Conservation (phyloP, 257 asterid genomes). For the Fraxinus quadrangulata region DNA sequence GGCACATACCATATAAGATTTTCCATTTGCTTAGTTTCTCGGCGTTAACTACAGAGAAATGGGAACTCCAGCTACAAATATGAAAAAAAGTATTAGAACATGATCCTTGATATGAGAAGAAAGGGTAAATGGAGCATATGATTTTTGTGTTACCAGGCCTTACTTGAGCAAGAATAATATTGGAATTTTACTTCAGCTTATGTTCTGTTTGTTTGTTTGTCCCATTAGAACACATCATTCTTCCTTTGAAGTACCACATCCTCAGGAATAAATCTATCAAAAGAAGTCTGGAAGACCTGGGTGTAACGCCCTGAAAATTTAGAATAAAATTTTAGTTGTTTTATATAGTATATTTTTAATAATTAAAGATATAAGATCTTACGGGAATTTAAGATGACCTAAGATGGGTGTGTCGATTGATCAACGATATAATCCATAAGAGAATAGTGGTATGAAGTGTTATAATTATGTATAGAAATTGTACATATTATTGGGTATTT, state of each 20-base stretch:
- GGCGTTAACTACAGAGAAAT: slow-evolving; percentile 2
- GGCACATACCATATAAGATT: slow-evolving; percentile 23
- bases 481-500: too few species aligned
- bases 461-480: too few species aligned
- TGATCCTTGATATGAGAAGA: neutral
- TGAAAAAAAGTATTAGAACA: neutral
- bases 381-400: too few species aligned
- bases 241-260: too few species aligned
- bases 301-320: too few species aligned
- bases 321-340: too few species aligned
- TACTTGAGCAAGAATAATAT: neutral
- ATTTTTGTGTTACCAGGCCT: neutral
- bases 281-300: neutral
- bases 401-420: too few species aligned
- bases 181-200: neutral
- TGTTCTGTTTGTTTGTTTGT: neutral
- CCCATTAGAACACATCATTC: neutral
- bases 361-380: too few species aligned
- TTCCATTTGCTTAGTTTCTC: slow-evolving; percentile 15
- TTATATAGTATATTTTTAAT: too few species aligned
- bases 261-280: neutral
- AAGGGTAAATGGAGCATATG: neutral
- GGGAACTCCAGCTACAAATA: neutral
- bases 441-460: too few species aligned
- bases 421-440: too few species aligned